Conservation (phyloP, 768 basidiomycete species). For the Podaxis sp. region DNA sequence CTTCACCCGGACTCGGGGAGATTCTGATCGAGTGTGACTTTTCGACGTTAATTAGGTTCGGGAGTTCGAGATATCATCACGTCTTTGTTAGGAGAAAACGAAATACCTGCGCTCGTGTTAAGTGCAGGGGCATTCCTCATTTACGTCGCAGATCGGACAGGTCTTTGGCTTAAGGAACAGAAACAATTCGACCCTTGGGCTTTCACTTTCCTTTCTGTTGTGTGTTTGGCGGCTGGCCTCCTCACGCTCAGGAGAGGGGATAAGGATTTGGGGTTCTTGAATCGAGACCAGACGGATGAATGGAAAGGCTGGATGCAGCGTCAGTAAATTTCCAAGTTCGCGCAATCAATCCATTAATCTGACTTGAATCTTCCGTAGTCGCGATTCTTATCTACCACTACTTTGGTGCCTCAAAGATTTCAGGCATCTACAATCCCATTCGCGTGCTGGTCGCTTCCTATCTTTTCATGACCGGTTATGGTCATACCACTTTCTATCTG, state of each 20-base stretch:
- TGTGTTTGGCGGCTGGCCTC: slow-evolving; percentile 53
- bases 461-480: slow-evolving; percentile 92
- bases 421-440: slow-evolving; percentile 91
- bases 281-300: slow-evolving; percentile 91
- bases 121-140: slow-evolving; percentile 37
- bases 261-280: slow-evolving; percentile 85
- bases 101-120: slow-evolving; percentile 14
- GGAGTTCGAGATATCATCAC: neutral
- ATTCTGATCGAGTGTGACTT: neutral
- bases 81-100: slow-evolving; percentile 10
- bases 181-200: slow-evolving; percentile 73
- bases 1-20: neutral
- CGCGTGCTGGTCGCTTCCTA: slow-evolving; percentile 86
- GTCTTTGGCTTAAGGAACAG: slow-evolving; percentile 85
- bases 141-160: slow-evolving; percentile 80
- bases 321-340: slow-evolving; percentile 29
- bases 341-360: slow-evolving; percentile 4
- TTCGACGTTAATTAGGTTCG: neutral
- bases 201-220: slow-evolving; percentile 58
- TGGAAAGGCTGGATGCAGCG: slow-evolving; percentile 99
- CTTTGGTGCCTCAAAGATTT: slow-evolving; percentile 82
- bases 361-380: slow-evolving; percentile 38
- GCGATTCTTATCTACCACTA: slow-evolving; percentile 93
- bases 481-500: slow-evolving; percentile 83
- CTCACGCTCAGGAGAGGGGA: slow-evolving; percentile 64